Evolutionary conservation across 176 grass and related monocot genomes (phyloP).

Genomic region (Musa acuminata): DNA sequence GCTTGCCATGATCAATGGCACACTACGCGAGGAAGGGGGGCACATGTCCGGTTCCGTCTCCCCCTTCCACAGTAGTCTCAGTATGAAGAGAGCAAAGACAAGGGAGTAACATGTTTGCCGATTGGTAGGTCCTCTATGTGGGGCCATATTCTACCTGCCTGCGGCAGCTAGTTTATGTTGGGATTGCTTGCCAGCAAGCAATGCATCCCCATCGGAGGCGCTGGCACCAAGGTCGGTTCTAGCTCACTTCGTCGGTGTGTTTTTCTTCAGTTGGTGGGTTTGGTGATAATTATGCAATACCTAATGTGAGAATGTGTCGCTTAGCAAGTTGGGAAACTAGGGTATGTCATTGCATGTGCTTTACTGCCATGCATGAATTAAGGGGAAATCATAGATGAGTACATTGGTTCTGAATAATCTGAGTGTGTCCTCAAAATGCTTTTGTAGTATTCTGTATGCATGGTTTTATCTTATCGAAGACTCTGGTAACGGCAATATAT

Average conservation of each 20-base stretch:
- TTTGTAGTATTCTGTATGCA: neutral
- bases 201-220: neutral
- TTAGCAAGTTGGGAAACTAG: neutral
- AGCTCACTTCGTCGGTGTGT: neutral
- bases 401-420: neutral
- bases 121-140: conserved; percentile 35
- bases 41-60: conserved; percentile 4
- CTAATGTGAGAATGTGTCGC: neutral
- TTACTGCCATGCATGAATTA: neutral
- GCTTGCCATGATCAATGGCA: conserved; percentile 11
- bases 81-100: conserved; percentile 68
- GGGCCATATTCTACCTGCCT: conserved; percentile 23
- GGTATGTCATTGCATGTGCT: neutral
- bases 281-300: neutral
- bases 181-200: neutral
- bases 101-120: conserved; percentile 42
- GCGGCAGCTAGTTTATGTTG: neutral
- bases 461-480: neutral
- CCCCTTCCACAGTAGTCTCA: neutral
- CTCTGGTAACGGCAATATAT: neutral
- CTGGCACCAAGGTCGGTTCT: neutral
- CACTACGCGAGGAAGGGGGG: conserved; percentile 2
- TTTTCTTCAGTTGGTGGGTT: neutral
- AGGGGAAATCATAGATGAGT: neutral
- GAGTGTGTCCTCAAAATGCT: neutral